Percentiles rank a stretch among this genome's conserved stretches.
These are phyloP conservation scores for Mycena galericulata DNA, from an alignment of 768 basidiomycete species.

Conservation along the genomic window DNA sequence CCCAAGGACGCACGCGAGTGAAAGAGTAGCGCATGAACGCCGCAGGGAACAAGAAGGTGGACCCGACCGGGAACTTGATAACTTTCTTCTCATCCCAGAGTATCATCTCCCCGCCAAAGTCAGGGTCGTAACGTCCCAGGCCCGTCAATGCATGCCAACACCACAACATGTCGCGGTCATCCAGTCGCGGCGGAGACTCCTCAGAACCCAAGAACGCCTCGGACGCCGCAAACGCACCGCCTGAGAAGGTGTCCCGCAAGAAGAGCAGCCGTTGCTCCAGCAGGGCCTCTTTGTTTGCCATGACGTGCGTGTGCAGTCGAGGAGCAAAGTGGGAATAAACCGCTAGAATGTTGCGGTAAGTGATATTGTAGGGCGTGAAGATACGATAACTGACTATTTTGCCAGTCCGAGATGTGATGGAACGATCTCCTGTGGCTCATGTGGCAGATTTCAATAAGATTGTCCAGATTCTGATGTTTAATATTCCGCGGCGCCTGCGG, in stretches of 20 bases:
- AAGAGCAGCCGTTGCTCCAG: background rate
- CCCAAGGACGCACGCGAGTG: background rate
- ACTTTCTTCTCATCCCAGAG: no score
- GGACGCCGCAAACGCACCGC: background rate
- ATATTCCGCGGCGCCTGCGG: background rate
- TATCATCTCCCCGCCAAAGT: no score
- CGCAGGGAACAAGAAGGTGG: background rate
- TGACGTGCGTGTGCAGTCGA: background rate
- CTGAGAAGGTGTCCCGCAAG: background rate
- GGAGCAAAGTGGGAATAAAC: background rate
- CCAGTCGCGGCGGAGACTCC: background rate
- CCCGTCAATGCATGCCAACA: background rate
- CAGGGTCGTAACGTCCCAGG: no score
- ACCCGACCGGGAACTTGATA: background rate
- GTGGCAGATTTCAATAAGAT: no score
- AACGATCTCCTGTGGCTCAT: no score
- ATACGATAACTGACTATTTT: conserved; percentile 1
- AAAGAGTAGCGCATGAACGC: conserved; percentile 2
- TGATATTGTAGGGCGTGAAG: background rate
- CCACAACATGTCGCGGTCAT: background rate
- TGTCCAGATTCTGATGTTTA: no score
- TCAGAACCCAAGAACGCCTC: background rate
- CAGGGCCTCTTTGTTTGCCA: background rate
- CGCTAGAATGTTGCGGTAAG: background rate
- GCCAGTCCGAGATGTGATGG: background rate